Percentiles rank a stretch among this genome's conserved stretches.
Evolutionary conservation across 257 asterid genomes (phyloP).

Genomic region (Nicotiana obtusifolia): DNA sequence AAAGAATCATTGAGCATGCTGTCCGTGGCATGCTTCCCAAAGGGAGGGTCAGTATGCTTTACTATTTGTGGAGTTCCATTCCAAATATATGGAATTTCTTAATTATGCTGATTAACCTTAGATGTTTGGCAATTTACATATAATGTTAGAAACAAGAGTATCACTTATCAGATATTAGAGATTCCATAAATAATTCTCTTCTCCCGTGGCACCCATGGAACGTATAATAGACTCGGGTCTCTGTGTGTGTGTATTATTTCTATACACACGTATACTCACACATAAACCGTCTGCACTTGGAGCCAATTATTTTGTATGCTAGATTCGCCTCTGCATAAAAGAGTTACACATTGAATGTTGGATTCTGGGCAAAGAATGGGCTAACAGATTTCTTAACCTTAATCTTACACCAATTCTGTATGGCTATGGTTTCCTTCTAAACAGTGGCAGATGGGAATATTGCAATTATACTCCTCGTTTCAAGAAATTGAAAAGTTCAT

Average conservation of each 20-base stretch:
- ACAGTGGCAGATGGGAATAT: background rate
- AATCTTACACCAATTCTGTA: background rate
- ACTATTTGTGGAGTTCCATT: background rate
- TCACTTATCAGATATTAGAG: background rate
- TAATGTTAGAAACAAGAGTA: background rate
- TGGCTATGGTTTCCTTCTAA: background rate
- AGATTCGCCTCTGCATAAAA: background rate
- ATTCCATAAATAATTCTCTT: background rate
- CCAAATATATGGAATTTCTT: background rate
- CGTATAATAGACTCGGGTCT: background rate
- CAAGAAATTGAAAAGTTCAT: background rate
- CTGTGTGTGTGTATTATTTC: background rate
- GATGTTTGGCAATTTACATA: background rate
- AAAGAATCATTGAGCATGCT: constrained; percentile 92
- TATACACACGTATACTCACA: background rate
- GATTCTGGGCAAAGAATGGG: background rate
- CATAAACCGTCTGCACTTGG: background rate
- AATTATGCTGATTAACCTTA: background rate
- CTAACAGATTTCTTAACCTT: background rate
- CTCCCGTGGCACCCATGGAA: background rate
- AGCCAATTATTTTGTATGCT: background rate
- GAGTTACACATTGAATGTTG: background rate
- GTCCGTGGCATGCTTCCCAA: constrained; percentile 99
- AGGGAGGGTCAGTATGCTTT: constrained; percentile 60
- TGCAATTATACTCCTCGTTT: background rate